Evolutionary conservation across 129 eudicot genomes (phyloP).

Genomic region (Arctium minus): DNA sequence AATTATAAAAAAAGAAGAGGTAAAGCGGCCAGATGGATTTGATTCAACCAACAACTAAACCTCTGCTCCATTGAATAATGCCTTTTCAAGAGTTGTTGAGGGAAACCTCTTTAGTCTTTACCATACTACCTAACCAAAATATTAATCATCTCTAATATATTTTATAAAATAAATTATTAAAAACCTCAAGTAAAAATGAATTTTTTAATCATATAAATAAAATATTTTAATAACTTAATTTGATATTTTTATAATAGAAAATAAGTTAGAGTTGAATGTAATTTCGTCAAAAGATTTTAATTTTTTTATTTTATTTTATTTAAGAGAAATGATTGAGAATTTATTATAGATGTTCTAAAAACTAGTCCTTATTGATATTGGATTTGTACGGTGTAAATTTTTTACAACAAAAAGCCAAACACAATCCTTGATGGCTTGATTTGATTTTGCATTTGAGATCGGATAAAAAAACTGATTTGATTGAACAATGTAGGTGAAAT

Average conservation of each 20-base stretch:
- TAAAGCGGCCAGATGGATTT: constrained; percentile 27
- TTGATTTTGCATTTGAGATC: neutral
- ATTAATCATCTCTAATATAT: neutral
- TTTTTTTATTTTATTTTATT: neutral
- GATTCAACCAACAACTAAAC: constrained; percentile 22
- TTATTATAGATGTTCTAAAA: neutral
- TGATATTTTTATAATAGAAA: no score
- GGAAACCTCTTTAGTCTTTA: constrained; percentile 19
- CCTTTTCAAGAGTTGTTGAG: constrained; percentile 20
- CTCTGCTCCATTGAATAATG: neutral
- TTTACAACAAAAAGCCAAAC: neutral
- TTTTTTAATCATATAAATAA: no score
- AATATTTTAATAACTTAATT: no score
- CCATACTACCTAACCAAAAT: constrained; percentile 24
- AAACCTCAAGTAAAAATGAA: no score
- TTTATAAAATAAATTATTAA: no score
- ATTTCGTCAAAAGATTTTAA: neutral
- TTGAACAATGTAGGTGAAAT: neutral
- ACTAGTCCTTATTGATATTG: neutral
- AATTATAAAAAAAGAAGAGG: neutral
- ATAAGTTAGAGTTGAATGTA: no score
- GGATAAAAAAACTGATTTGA: neutral
- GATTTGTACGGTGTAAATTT: neutral
- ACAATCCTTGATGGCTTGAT: neutral
- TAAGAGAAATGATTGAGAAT: neutral